Evolutionary conservation across 179 eudicot genomes (phyloP).

Genomic region (Spinacia oleracea): DNA sequence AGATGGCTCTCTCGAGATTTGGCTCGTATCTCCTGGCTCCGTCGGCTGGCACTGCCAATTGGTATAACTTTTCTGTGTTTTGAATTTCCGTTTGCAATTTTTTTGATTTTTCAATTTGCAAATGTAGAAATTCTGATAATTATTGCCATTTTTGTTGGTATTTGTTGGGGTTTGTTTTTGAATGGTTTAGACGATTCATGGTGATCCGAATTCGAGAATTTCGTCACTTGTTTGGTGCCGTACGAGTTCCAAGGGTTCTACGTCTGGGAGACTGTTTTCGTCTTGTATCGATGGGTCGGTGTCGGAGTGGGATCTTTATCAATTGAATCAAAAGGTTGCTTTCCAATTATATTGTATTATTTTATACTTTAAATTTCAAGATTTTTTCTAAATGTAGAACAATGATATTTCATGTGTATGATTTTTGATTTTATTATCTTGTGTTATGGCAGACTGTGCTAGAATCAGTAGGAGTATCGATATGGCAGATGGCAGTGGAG

Average conservation of each 20-base stretch:
- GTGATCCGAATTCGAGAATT: conserved; percentile 58
- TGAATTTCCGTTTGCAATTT: not conserved
- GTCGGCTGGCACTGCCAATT: conserved; percentile 99
- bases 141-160: not conserved
- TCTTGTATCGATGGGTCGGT: conserved; percentile 90
- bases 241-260: conserved; percentile 35
- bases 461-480: conserved; percentile 74
- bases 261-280: conserved; percentile 70
- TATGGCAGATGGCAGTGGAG: conserved; percentile 90
- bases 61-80: conserved; percentile 35
- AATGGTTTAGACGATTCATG: conserved; percentile 63
- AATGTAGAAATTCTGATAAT: not conserved
- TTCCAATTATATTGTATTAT: too few species aligned
- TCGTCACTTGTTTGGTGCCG: conserved; percentile 84
- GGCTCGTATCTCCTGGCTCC: conserved; percentile 98
- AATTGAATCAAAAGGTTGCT: conserved; percentile 66
- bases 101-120: not conserved
- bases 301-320: conserved; percentile 88
- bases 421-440: not conserved
- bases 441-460: conserved; percentile 60
- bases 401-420: not conserved
- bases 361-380: not conserved
- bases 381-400: not conserved
- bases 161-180: not conserved
- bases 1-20: conserved; percentile 90